Conservation (phyloP, 805 yeast species). For the Wickerhamomyces bovis region DNA sequence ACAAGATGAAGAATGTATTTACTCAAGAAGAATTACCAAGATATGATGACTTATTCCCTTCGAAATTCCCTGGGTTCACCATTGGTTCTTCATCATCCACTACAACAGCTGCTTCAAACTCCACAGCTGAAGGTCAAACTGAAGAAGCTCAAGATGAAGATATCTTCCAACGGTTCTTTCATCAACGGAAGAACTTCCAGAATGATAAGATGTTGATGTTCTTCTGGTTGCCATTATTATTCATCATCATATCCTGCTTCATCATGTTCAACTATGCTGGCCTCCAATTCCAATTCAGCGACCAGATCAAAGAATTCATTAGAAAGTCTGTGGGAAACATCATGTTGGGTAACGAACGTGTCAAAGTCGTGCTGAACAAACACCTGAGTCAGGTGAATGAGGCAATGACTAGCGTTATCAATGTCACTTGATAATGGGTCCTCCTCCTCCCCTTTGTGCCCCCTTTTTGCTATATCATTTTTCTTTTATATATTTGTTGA, state of each 20-base stretch:
- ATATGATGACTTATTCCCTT: slow-evolving; percentile 72
- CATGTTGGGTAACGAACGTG: slow-evolving; percentile 47
- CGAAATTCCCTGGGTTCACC: slow-evolving; percentile 10
- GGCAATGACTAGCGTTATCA: slow-evolving; percentile 30
- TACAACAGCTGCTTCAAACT: slow-evolving; percentile 1
- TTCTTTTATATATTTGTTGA: neutral
- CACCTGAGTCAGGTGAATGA: slow-evolving; percentile 36
- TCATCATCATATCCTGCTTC: slow-evolving; percentile 46
- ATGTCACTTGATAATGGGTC: slow-evolving; percentile 10
- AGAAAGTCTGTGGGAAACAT: slow-evolving; percentile 41
- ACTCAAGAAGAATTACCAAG: slow-evolving; percentile 50
- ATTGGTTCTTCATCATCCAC: slow-evolving; percentile 5
- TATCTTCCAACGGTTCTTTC: slow-evolving; percentile 32
- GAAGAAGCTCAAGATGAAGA: slow-evolving; percentile 22
- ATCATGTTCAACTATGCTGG: slow-evolving; percentile 31
- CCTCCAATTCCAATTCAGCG: slow-evolving; percentile 27
- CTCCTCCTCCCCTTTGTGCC: too few species aligned
- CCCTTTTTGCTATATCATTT: neutral
- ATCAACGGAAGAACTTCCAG: slow-evolving; percentile 39
- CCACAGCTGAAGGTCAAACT: slow-evolving; percentile 2
- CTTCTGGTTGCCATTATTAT: slow-evolving; percentile 83
- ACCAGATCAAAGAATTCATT: slow-evolving; percentile 31
- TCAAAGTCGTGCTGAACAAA: slow-evolving; percentile 35
- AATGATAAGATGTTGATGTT: slow-evolving; percentile 82
- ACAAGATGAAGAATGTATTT: slow-evolving; percentile 30